These are phyloP conservation scores for Trichoderma cornu-damae DNA, from an alignment of 2,329 filamentous ascomycete species.

Conservation along the genomic window DNA sequence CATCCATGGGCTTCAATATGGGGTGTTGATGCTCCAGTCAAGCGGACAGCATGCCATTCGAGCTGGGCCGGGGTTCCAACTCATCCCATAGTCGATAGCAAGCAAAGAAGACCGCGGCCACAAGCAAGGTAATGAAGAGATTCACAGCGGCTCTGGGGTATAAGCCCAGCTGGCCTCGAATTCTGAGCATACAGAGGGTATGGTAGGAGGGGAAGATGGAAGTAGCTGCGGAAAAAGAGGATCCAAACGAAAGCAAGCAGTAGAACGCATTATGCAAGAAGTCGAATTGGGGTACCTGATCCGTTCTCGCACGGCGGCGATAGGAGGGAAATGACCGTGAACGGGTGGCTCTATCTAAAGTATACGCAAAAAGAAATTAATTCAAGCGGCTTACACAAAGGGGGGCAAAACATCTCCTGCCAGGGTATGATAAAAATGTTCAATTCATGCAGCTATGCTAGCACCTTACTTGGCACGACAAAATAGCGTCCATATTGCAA, in stretches of 20 bases:
- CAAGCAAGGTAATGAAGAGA: conserved; percentile 27
- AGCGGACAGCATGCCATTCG: conserved; percentile 6
- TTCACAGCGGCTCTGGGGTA: conserved; percentile 27
- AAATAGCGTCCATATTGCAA: background rate
- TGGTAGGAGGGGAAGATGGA: too few species aligned
- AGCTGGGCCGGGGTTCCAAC: conserved; percentile 20
- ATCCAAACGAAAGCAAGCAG: too few species aligned
- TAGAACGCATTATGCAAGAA: too few species aligned
- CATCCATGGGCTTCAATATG: conserved; percentile 46
- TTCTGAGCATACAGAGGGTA: conserved; percentile 12
- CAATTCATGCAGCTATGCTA: background rate
- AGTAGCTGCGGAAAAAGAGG: background rate
- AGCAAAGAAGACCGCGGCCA: conserved; percentile 24
- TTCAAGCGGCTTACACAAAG: background rate
- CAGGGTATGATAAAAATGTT: background rate
- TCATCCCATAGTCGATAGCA: conserved; percentile 33
- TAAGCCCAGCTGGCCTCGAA: conserved; percentile 17
- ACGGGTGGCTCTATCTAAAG: too few species aligned
- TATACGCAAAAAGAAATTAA: background rate
- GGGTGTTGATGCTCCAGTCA: conserved; percentile 41
- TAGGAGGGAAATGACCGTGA: background rate
- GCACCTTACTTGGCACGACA: too few species aligned
- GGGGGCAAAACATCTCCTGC: background rate
- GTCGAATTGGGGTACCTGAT: too few species aligned
- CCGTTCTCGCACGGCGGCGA: too few species aligned